A percentile compares a stretch with the other conserved stretches of the same genome.
Conservation (phyloP, 495 filamentous ascomycete genomes). For the Podospora pseudocomata region DNA sequence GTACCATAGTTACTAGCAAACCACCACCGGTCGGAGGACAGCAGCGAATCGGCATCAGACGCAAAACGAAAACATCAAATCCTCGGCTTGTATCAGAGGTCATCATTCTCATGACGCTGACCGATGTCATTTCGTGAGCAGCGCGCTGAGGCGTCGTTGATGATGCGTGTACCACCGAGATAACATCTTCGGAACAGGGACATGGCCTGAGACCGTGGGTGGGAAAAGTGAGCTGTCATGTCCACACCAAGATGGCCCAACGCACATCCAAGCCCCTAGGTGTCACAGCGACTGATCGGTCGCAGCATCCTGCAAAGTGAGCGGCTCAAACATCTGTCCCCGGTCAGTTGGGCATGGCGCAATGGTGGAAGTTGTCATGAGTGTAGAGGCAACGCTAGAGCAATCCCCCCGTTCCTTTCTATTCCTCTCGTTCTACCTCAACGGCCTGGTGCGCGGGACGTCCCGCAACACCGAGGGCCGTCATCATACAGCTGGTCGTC, state of each 20-base stretch:
- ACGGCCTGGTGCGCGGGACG: background rate
- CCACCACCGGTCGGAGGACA: background rate
- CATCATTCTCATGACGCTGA: background rate
- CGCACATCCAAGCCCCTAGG: background rate
- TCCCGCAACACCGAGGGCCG: constrained; percentile 1
- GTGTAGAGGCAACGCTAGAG: background rate
- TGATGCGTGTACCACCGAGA: constrained; percentile 1
- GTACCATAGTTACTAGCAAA: background rate
- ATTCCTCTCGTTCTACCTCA: constrained; percentile 4
- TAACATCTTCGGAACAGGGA: constrained; percentile 2
- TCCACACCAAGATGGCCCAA: background rate
- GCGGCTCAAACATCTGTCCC: background rate
- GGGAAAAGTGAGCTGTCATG: constrained; percentile 1
- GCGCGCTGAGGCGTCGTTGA: background rate
- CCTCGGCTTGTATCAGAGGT: constrained; percentile 1
- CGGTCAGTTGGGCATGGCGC: background rate
- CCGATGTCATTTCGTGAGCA: background rate
- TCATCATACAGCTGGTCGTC: background rate
- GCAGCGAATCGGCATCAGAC: background rate
- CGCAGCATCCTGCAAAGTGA: background rate
- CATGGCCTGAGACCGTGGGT: background rate
- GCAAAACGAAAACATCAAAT: background rate
- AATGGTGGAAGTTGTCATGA: background rate
- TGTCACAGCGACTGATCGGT: constrained; percentile 1
- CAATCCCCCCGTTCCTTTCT: background rate